Conservation (phyloP, 1,284 basidiomycete genomes). For the Ganoderma boninense region DNA sequence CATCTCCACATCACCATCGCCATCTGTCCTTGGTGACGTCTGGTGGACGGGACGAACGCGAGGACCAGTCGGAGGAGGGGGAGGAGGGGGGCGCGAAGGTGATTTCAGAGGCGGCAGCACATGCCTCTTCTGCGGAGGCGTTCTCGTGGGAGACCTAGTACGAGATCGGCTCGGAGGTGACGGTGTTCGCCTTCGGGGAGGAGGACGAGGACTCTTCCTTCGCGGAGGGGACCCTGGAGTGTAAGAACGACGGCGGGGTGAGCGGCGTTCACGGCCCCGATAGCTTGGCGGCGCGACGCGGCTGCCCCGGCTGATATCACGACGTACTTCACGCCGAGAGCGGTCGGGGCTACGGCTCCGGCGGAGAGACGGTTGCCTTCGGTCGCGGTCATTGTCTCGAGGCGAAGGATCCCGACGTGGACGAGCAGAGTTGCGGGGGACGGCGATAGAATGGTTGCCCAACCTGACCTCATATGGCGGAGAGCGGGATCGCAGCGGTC, state of each 20-base stretch:
- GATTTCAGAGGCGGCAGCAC: slow-evolving; percentile 24
- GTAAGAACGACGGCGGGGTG: slow-evolving; percentile 27
- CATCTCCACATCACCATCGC: slow-evolving; percentile 35
- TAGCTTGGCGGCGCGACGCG: slow-evolving; percentile 10
- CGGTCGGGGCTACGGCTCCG: slow-evolving; percentile 30
- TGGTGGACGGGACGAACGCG: slow-evolving; percentile 7
- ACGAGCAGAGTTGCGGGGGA: slow-evolving; percentile 15
- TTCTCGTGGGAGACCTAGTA: slow-evolving; percentile 26
- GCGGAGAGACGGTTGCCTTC: slow-evolving; percentile 17
- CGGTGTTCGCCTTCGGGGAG: slow-evolving; percentile 20
- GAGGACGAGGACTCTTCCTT: slow-evolving; percentile 18
- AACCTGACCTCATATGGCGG: slow-evolving; percentile 37
- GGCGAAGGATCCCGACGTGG: slow-evolving; percentile 22
- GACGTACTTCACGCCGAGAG: slow-evolving; percentile 17
- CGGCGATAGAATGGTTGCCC: slow-evolving; percentile 47
- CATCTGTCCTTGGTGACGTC: slow-evolving; percentile 8
- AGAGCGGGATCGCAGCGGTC: slow-evolving; percentile 22
- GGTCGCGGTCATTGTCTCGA: slow-evolving; percentile 13
- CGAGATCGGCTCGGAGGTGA: slow-evolving; percentile 30
- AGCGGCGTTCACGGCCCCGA: slow-evolving; percentile 26
- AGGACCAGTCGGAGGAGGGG: slow-evolving; percentile 20
- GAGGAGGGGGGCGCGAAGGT: slow-evolving; percentile 24
- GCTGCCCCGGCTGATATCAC: slow-evolving; percentile 22
- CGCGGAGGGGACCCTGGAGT: slow-evolving; percentile 20
- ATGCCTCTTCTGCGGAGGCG: slow-evolving; percentile 29